Evolutionary conservation across 176 grass and related monocot genomes (phyloP), one percentile per base, ranked within the genome.

Genomic region (Eleusine indica): DNA sequence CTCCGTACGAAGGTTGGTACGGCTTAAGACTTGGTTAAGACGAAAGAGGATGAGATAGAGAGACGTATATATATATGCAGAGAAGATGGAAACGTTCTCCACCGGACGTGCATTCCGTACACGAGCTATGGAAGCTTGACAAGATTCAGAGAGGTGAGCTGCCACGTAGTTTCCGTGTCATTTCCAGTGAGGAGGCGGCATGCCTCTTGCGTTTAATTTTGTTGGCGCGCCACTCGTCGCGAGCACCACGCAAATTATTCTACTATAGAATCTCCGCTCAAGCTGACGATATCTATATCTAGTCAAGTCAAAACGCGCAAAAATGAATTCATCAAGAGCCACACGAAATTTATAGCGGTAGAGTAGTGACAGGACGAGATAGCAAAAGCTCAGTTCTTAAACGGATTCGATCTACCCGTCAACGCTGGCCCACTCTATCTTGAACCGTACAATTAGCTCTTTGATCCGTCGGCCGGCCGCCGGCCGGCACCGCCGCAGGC

Each of bases 271-370:
- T 53, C 51, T 25, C 25, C 25, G 0, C 5, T 7, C 53, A 21
- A 6, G 52, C 52, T 1, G 6, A 58, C 2, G 51, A 58, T 58
- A 58, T 7, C 18, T 19, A 57, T 57, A 19, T n/a, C 18, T 7
- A n/a, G 58, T 62, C 58, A 62, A 62, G 58, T 62, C 58, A 62
- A 62, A 62, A 62, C 58, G 25, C 58, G 58, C 4, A 62, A 62
- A 25, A 25, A 1, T 21, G 58, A 62, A 10, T 62, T 62, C 7
- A 28, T 62, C 21, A 11, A 28, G 58, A n/a, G n/a, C 58, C n/a
- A 62, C 58, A 62, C 58, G 21, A 62, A n/a, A 28, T 3, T 28
- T 62, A 9, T 28, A 62, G 0, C 57, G 9, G 57, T 61, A 61
- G n/a, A 21, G 54, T 58, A 6, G 8, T 22, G 57, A 0, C 2